These are phyloP conservation scores for Linnemannia zychae DNA, from an alignment of 192 early-diverging fungal genomes.

Conservation along the genomic window DNA sequence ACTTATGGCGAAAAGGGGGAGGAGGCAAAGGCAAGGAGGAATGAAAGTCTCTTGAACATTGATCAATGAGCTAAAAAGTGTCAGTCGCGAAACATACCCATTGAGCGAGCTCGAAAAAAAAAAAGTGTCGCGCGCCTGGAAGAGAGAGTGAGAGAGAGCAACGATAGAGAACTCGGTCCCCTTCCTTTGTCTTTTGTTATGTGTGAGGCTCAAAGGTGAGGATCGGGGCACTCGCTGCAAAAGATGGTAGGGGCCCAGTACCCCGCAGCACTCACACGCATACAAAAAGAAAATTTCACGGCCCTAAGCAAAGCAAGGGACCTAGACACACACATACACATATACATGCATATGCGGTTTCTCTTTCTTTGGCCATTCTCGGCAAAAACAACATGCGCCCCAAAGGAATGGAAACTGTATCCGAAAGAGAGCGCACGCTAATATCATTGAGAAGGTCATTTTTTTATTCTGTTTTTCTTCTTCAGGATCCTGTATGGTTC, in stretches of 20 bases:
- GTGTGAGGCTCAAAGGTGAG: background rate
- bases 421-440: background rate
- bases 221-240: background rate
- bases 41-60: background rate
- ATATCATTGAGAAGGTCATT: too few species aligned
- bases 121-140: background rate
- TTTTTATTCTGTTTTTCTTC: background rate
- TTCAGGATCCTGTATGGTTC: background rate
- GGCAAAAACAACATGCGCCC: background rate
- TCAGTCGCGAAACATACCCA: background rate
- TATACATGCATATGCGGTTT: background rate
- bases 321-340: background rate
- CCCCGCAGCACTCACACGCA: background rate
- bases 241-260: background rate
- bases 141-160: background rate
- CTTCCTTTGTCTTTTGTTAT: background rate
- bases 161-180: background rate
- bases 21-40: too few species aligned
- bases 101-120: background rate
- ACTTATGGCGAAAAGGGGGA: background rate
- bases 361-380: background rate
- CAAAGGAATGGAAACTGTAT: background rate
- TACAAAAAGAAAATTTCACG: background rate
- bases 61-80: background rate
- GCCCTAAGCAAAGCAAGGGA: background rate